Evolutionary conservation across 75 land plant genomes (phyloP), one percentile per base, ranked within the genome.

Genomic region (Cunninghamia lanceolata): DNA sequence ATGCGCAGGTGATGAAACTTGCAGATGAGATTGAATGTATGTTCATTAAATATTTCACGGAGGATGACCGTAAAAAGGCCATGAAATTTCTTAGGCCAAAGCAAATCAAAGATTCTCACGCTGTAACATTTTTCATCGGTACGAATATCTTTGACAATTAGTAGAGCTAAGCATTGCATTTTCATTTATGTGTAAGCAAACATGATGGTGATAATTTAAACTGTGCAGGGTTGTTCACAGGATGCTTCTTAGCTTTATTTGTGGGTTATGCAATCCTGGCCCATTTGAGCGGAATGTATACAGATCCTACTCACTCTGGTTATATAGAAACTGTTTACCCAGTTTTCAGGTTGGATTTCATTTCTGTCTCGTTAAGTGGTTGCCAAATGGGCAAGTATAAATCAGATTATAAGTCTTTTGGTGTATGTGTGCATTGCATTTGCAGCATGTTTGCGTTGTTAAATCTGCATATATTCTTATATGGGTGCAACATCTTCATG

Each of bases 101-200:
- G 40, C 92, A 94, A 40, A 87, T 86, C 28, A 94, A 91, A 81
- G 95, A 94, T 16, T 96, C 99, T 50, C 99, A 97, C 85, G 88
- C 92, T 88, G 89, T 94, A 77, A 96, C 98, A 54, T 97, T 96
- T 83, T 92, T 97, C 82, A 94, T 94, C 14, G 99, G 99, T 97
- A 91, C 11, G 38, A 2, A 52, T 80, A 42, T 40, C 82, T 25
- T 78, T 10, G 21, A 38, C 42, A 3, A 80, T 28, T 45, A 9
- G 0, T 4, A 2, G 13, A 45, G 9, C 82, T 45, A 28, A 10
- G 13, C 3, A 11, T 8, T 43, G 11, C 47, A 42, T 2, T 50
- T 50, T 14, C 13, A 50, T 50, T 50, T 9, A 9, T 8, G 47
- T 4, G 9, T 15, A 38, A 59, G 6, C 14, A 32, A 10, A 32